phyloP scores from a whole-genome alignment of 495 filamentous ascomycete species.

The Penicillium mononematosum region DNA sequence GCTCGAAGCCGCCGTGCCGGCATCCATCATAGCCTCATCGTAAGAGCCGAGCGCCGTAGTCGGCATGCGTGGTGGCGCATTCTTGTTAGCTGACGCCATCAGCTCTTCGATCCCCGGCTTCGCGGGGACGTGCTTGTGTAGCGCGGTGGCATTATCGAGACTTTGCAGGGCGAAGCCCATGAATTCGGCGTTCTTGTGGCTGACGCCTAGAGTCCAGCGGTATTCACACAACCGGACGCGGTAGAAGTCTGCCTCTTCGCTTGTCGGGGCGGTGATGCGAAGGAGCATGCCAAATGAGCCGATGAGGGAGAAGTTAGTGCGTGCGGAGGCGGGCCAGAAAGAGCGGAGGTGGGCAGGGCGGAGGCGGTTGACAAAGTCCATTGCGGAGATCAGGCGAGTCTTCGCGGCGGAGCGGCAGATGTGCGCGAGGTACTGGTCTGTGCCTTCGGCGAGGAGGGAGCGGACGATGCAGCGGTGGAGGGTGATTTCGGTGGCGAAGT shows the following conservation, averaged over 20 bases:
- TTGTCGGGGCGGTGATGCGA: conserved; percentile 79
- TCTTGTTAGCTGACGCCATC: conserved; percentile 42
- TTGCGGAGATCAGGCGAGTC: conserved; percentile 55
- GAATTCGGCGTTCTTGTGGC: conserved; percentile 75
- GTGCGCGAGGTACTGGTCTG: conserved; percentile 67
- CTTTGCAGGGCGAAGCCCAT: conserved; percentile 51
- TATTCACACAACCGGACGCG: conserved; percentile 81
- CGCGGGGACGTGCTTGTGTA: conserved; percentile 48
- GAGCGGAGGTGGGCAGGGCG: conserved; percentile 52
- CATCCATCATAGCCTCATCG: conserved; percentile 27
- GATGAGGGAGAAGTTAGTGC: conserved; percentile 55
- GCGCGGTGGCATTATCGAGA: conserved; percentile 45
- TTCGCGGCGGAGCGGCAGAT: conserved; percentile 87
- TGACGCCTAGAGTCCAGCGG: conserved; percentile 88
- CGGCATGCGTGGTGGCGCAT: conserved; percentile 19
- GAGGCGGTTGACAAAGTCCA: conserved; percentile 59
- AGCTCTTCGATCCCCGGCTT: conserved; percentile 52
- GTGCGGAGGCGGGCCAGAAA: conserved; percentile 55
- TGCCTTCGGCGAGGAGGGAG: conserved; percentile 43
- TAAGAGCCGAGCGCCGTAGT: conserved; percentile 13
- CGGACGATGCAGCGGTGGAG: conserved; percentile 61
- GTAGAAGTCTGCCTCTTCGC: conserved; percentile 97
- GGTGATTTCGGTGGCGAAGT: conserved; percentile 62
- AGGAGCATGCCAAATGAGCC: conserved; percentile 64
- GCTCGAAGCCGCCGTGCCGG: conserved; percentile 21